These are phyloP conservation scores for Apophysomyces trapeziformis DNA, from an alignment of 371 early-diverging fungal genomes.

Conservation along the genomic window DNA sequence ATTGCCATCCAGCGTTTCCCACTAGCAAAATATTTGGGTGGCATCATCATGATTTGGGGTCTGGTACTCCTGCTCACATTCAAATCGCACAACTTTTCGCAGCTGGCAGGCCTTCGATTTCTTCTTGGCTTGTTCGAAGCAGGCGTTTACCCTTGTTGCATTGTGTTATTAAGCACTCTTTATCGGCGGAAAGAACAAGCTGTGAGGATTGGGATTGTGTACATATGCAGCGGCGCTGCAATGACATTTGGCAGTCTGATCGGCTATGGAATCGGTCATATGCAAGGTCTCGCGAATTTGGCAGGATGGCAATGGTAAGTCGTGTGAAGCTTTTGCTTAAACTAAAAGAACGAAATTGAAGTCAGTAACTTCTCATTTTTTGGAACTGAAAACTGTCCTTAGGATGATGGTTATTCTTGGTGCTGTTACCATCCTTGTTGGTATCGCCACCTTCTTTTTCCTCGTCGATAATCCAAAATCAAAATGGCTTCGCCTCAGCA, in stretches of 20 bases:
- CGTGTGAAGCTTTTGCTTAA: too few species aligned
- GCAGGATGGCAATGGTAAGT: slow-evolving; percentile 27
- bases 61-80: slow-evolving; percentile 12
- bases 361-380: too few species aligned
- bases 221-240: slow-evolving; percentile 26
- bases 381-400: neutral
- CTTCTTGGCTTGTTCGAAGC: slow-evolving; percentile 43
- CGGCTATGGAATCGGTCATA: slow-evolving; percentile 52
- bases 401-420: slow-evolving; percentile 17
- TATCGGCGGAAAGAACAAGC: slow-evolving; percentile 39
- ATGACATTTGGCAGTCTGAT: slow-evolving; percentile 59
- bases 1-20: slow-evolving; percentile 40
- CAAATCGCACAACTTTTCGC: slow-evolving; percentile 25
- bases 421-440: slow-evolving; percentile 20
- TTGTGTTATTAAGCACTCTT: slow-evolving; percentile 29
- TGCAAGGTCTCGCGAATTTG: slow-evolving; percentile 22
- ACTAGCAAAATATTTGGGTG: slow-evolving; percentile 30
- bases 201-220: slow-evolving; percentile 26
- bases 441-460: slow-evolving; percentile 17
- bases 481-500: slow-evolving; percentile 19
- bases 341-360: too few species aligned
- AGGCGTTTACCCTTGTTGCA: slow-evolving; percentile 29
- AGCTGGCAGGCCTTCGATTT: slow-evolving; percentile 31
- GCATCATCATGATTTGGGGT: slow-evolving; percentile 39
- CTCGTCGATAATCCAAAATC: slow-evolving; percentile 30